Evolutionary conservation across 2,329 filamentous ascomycete species (phyloP).

Genomic region (Ophiocordyceps camponoti-rufipedis): DNA sequence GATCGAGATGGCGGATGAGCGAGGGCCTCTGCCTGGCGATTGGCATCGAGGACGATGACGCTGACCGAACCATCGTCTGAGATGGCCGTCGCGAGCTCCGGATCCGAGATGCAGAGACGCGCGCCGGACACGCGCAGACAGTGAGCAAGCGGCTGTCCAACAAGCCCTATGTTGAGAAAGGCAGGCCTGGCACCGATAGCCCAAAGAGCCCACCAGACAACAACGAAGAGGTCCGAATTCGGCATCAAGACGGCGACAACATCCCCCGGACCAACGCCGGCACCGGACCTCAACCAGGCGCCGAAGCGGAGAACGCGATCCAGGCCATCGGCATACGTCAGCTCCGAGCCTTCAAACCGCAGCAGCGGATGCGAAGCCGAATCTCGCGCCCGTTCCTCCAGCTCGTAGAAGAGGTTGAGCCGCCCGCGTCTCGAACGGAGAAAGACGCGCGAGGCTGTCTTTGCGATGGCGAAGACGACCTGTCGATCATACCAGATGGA

Average conservation of each 20-base stretch:
- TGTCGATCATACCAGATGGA: conserved; percentile 46
- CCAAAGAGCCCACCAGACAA: conserved; percentile 64
- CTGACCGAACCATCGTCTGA: conserved; percentile 26
- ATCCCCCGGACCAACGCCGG: conserved; percentile 48
- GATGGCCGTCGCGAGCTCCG: conserved; percentile 33
- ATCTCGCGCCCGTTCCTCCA: conserved; percentile 46
- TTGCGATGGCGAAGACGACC: conserved; percentile 36
- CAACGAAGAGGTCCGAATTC: conserved; percentile 64
- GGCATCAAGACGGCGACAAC: conserved; percentile 68
- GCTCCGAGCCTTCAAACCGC: conserved; percentile 47
- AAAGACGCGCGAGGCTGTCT: conserved; percentile 21
- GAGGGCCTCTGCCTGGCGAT: conserved; percentile 34
- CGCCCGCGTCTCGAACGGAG: conserved; percentile 37
- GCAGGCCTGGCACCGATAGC: conserved; percentile 67
- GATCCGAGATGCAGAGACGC: conserved; percentile 51
- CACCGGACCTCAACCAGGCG: conserved; percentile 49
- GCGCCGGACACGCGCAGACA: conserved; percentile 53
- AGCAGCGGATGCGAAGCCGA: conserved; percentile 40
- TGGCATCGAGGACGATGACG: conserved; percentile 42
- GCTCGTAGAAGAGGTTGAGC: conserved; percentile 54
- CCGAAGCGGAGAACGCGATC: conserved; percentile 54
- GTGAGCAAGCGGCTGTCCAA: conserved; percentile 52
- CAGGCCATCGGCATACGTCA: conserved; percentile 64
- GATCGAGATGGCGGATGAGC: conserved; percentile 33
- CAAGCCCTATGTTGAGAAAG: conserved; percentile 77